Conservation (phyloP, 2,329 filamentous ascomycete genomes). For the Magnaporthiopsis incrustans region DNA sequence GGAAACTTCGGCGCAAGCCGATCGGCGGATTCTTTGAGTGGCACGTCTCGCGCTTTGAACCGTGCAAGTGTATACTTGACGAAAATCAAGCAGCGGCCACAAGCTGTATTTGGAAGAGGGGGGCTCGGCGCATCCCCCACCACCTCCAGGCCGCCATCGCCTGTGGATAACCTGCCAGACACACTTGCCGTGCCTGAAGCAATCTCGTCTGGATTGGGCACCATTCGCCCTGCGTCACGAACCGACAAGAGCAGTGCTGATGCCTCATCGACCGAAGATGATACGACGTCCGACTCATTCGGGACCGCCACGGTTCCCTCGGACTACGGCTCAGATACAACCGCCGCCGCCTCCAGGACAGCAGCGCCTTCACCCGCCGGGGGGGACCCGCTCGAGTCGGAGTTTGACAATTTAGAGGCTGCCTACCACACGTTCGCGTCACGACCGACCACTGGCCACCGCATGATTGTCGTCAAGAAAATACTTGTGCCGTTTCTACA, state of each 20-base stretch:
- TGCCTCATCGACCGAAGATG: neutral
- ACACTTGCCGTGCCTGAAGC: neutral
- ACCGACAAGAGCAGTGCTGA: neutral
- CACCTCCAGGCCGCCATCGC: neutral
- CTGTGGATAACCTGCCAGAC: neutral
- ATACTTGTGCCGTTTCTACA: constrained; percentile 70
- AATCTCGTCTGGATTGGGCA: neutral
- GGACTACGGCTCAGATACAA: constrained; percentile 24
- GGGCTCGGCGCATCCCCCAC: constrained; percentile 10
- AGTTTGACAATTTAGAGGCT: constrained; percentile 47
- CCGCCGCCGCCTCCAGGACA: constrained; percentile 32
- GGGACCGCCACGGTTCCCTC: constrained; percentile 11
- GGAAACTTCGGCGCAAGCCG: constrained; percentile 20
- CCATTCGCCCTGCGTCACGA: neutral
- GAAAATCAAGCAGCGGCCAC: constrained; percentile 41
- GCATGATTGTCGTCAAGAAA: constrained; percentile 66
- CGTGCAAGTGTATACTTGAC: constrained; percentile 41
- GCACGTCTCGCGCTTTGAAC: constrained; percentile 29
- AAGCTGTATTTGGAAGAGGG: constrained; percentile 32
- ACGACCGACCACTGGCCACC: constrained; percentile 61
- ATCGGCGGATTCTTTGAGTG: constrained; percentile 24
- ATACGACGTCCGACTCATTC: neutral
- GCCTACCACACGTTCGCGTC: constrained; percentile 51
- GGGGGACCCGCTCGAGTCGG: constrained; percentile 46
- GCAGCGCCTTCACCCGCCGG: constrained; percentile 27